phyloP scores from a whole-genome alignment of 106 monocot species.

The Dioscorea alata region DNA sequence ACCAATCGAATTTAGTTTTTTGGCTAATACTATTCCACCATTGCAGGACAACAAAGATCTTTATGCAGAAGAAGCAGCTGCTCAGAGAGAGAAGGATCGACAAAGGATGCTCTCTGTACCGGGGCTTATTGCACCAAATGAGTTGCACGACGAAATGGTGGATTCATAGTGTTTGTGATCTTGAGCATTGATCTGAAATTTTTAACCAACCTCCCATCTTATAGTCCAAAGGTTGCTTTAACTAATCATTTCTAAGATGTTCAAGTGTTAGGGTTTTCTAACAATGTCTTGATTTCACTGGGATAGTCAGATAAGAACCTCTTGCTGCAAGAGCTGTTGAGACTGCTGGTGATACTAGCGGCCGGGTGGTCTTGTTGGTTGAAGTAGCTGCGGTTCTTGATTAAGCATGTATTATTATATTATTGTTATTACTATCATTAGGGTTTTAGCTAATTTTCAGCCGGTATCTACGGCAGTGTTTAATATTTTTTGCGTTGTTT shows the following conservation, averaged over 20 bases:
- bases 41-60: constrained; percentile 95
- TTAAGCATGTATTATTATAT: background rate
- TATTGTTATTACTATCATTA: background rate
- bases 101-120: constrained; percentile 97
- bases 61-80: constrained; percentile 91
- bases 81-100: constrained; percentile 79
- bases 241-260: no score
- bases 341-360: constrained; percentile 47
- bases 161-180: constrained; percentile 47
- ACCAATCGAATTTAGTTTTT: no score
- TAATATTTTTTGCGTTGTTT: background rate
- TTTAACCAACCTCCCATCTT: no score
- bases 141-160: constrained; percentile 97
- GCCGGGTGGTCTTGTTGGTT: constrained; percentile 20
- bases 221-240: no score
- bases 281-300: background rate
- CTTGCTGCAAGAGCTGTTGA: constrained; percentile 21
- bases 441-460: background rate
- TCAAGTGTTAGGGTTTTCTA: no score
- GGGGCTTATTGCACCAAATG: constrained; percentile 90
- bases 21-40: no score
- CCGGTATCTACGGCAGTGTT: background rate
- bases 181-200: no score
- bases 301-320: background rate
- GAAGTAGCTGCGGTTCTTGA: constrained; percentile 32